phyloP scores from a whole-genome alignment of 176 grass and related monocot species.

The Eremochloa ophiuroides region DNA sequence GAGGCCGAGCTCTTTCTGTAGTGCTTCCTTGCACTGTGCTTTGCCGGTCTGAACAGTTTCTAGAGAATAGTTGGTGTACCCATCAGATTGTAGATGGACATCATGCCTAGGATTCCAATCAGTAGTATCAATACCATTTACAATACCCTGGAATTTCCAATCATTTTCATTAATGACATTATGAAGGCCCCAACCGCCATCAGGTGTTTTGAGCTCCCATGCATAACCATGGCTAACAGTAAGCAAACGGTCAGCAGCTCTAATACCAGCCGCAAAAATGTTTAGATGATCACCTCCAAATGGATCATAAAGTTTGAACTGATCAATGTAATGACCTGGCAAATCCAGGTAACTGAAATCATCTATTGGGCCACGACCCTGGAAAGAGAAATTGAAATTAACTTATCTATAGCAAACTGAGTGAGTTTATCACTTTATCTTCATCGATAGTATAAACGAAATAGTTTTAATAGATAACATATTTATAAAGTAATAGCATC shows the following conservation, averaged over 20 bases:
- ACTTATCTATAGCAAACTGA: not conserved
- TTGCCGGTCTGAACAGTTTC: slow-evolving; percentile 69
- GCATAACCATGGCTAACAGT: slow-evolving; percentile 95
- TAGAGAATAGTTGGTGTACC: slow-evolving; percentile 73
- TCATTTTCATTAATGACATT: slow-evolving; percentile 64
- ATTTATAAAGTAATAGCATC: not conserved
- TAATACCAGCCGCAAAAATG: slow-evolving; percentile 89
- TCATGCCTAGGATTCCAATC: slow-evolving; percentile 86
- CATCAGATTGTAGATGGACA: slow-evolving; percentile 69
- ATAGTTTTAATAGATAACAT: not conserved
- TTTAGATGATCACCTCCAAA: slow-evolving; percentile 88
- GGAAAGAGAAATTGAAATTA: slow-evolving; percentile 33
- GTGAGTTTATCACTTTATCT: not conserved
- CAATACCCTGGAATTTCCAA: slow-evolving; percentile 91
- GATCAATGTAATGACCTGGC: slow-evolving; percentile 65
- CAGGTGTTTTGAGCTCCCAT: slow-evolving; percentile 86
- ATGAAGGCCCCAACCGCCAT: slow-evolving; percentile 93
- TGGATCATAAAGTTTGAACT: slow-evolving; percentile 72
- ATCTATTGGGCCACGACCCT: slow-evolving; percentile 90
- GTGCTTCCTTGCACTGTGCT: slow-evolving; percentile 74
- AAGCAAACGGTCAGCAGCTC: slow-evolving; percentile 75
- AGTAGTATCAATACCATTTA: slow-evolving; percentile 79
- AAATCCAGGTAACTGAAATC: slow-evolving; percentile 74
- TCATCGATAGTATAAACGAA: not conserved
- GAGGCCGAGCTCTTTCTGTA: slow-evolving; percentile 76